Evolutionary conservation across 805 yeast species (phyloP), one percentile per base, ranked within the genome.

Genomic region (Pichia thaimueangensis): DNA sequence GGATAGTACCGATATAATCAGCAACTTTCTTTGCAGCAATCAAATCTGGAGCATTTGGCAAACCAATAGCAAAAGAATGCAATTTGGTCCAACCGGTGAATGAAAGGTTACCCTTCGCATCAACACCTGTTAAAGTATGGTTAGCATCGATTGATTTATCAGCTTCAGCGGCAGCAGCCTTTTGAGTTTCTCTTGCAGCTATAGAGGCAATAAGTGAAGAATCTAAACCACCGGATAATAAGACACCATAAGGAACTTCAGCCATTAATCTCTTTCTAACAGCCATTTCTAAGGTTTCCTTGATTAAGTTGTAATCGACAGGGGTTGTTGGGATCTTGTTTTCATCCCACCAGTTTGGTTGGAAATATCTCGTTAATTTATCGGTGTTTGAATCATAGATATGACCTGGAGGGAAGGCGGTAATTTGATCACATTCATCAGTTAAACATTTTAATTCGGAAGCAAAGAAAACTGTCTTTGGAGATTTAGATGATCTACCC

Each of bases 211-310:
- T 93, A 66, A 93, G 74, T 19, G 96, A 87, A 36, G 97, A 88
- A 65, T 93, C 99, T 59, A 93, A 77, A 53, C 99, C 99, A 63
- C 99, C 99, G 19, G 96, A 87, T 54, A 93, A 73, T 55, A 93
- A 72, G 36, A 93, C 99, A 71, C 99, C 99, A 66, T 86, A 93
- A 43, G 99, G 97, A 48, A 93, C 99, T 73, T 93, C 99, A 43
- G 97, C 93, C 99, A 93, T 93, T 59, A 93, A 77, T 76, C 98
- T 84, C 85, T 93, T 93, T 74, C 98, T 84, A 43, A 93, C 99
- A 37, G 98, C 88, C 69, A 83, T 70, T 67, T 93, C 98, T 62
- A 93, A 76, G 38, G 86, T 65, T 57, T 81, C 83, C 66, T 96
- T 82, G 48, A 93, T 76, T 46, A 68, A 55, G 57, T 63, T 77